A percentile compares a stretch with the other conserved stretches of the same genome.
Evolutionary conservation across 306 rosid genomes (phyloP).

Genomic region (Cercis canadensis): DNA sequence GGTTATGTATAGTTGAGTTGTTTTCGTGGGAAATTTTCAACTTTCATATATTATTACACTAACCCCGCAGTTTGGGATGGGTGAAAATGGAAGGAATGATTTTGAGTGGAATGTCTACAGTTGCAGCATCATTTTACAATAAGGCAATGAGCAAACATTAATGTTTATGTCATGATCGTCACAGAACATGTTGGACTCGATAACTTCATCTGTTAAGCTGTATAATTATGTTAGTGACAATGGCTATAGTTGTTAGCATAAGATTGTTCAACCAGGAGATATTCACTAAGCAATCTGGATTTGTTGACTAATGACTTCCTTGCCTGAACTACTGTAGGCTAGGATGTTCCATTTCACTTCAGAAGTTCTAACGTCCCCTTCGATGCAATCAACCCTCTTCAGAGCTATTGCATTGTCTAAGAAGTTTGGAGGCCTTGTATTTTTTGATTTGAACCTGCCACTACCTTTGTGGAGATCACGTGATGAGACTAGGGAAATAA

Average conservation of each 20-base stretch:
- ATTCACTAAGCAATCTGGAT: slow-evolving; percentile 8
- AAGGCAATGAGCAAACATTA: no score
- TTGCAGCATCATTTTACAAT: background rate
- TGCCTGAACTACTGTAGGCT: slow-evolving; percentile 50
- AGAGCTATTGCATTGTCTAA: slow-evolving; percentile 45
- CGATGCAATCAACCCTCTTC: slow-evolving; percentile 45
- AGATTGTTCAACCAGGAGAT: slow-evolving; percentile 12
- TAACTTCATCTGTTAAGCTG: background rate
- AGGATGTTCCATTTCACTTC: slow-evolving; percentile 68
- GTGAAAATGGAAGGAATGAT: background rate
- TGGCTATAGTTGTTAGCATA: background rate
- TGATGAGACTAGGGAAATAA: slow-evolving; percentile 64
- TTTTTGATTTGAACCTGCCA: slow-evolving; percentile 81
- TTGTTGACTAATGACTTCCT: slow-evolving; percentile 19
- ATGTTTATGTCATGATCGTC: background rate
- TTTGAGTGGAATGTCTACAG: background rate
- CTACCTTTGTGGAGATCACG: slow-evolving; percentile 84
- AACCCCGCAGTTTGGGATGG: background rate
- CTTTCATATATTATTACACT: background rate
- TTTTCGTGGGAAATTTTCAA: background rate
- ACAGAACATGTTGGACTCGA: background rate
- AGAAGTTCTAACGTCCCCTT: slow-evolving; percentile 52
- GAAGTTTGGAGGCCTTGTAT: slow-evolving; percentile 49
- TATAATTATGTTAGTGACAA: background rate
- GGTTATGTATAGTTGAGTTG: slow-evolving; percentile 1